Base-by-base conservation (phyloP, 2,329 filamentous ascomycete genomes). In the Trichoderma arundinaceum region DNA sequence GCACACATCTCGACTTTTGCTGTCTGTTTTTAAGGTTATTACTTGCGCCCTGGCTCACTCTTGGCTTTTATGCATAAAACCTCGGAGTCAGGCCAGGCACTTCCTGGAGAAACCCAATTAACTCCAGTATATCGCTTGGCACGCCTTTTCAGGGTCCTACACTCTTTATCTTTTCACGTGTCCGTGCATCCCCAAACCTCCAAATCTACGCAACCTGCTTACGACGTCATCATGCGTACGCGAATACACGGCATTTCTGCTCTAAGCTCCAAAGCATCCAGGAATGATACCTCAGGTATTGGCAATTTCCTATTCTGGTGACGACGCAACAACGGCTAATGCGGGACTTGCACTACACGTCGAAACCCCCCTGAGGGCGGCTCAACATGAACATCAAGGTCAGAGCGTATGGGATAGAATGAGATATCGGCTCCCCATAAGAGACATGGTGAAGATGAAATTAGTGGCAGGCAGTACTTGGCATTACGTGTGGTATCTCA, bases 401-500 rank as follows among this genome's bases (percentile, higher is more conserved):
- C 6, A 6, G 35, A 2, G 35, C 7, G 10, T 8, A 7, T 38
- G 35, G 22, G 22, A 38, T 38, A 10, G 35, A 38, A 38, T 10
- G 35, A 28, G 7, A 9, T n/a, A 28, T 9, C 9, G 17, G 46
- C 17, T 28, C 46, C 8, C 10, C 13, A 12, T 28, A 13, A 22
- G 17, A 49, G 32, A 53, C 66, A 48, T 49, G 56, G 51, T 51
- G 2, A 12, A 35, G 22, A 10, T 4, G 15, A 44, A 46, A 46
- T 38, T 54, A 54, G 28, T 43, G n/a, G 13, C 28, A 9, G 22
- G 39, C n/a, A 54, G 32, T 33, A 54, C 41, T 44, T n/a, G 17
- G 60, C 28, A 66, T 52, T 51, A 41, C 19, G 35, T 9, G 43
- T 52, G 10, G 51, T 43, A 54, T 53, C 17, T 46, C 28, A 12